Base-by-base conservation (phyloP, 768 basidiomycete species). In the Cantharellus cinnabarinus region DNA sequence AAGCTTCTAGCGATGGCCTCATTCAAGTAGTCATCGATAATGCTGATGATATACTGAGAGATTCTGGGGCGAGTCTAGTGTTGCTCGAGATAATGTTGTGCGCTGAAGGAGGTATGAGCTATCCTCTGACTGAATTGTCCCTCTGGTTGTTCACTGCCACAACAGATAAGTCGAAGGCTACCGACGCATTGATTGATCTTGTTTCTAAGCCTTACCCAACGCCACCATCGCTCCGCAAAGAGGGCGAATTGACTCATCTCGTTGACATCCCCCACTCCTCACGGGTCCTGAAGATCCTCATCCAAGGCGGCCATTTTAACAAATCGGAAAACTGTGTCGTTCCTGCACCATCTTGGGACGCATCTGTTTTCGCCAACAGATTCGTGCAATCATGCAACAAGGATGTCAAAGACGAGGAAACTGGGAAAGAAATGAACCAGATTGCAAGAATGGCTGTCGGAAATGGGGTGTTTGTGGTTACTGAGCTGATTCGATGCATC, bases 271-370 rank as follows among this genome's bases (percentile, higher is more conserved):
- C 89, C 1, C 88, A 89, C 64, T 78, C 83, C 0, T 83, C 86
- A 2, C 77, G 91, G 44, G 66, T 91, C 55, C 93, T 89, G 76
- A 95, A 95, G 68, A 81, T 80, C 29, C 79, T 95, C 3, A 75
- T 95, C 1, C 89, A 93, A 67, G 91, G 91, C 3, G 91, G 91
- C 0, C 89, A 93, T 67, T 95, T 81, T 70, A 81, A 79, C 61
- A 82, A 80, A 40, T 67, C 76, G 0, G 76, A 79, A 2, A 74
- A 75, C 29, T 62, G 75, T 2, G 72, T 93, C 42, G 75, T 77
- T 40, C 74, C 68, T 4, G 73, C 77, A 2, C 64, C 75, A 2
- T 63, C 68, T 1, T 89, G 82, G 75, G 78, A 81, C 20, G 71
- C 82, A 0, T 66, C 69, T 1, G 70, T 68, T 1, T 89, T 89